Conservation (phyloP, 2,329 filamentous ascomycete genomes). For the Trichoderma hamatum region DNA sequence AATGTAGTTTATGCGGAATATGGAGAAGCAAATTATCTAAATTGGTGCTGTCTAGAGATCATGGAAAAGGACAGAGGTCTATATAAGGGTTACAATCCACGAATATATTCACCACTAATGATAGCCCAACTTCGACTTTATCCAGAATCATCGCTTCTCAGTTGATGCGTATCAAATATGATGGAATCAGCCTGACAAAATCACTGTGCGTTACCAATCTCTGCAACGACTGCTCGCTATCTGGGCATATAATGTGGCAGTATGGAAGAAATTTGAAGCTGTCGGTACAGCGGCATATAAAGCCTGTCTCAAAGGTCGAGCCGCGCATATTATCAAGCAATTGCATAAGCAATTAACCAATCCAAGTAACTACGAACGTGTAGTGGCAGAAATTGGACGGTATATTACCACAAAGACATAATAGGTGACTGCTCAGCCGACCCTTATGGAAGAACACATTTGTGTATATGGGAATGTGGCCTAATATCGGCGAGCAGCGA, state of each 20-base stretch:
- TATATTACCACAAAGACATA: too few relatives aligned
- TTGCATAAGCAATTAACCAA: too few relatives aligned
- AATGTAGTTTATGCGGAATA: neutral
- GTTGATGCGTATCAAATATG: neutral
- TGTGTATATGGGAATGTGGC: too few relatives aligned
- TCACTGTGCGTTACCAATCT: constrained; percentile 27
- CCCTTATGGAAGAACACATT: too few relatives aligned
- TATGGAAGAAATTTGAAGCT: neutral
- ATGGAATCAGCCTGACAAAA: neutral
- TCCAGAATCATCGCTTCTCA: neutral
- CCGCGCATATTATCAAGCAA: too few relatives aligned
- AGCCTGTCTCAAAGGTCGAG: neutral
- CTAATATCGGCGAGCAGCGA: too few relatives aligned
- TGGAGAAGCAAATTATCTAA: neutral
- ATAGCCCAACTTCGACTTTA: neutral
- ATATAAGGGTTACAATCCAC: neutral
- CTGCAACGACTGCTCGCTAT: constrained; percentile 27
- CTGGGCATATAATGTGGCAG: neutral
- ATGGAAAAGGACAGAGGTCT: neutral
- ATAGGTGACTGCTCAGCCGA: too few relatives aligned
- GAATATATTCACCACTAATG: neutral
- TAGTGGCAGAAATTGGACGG: too few relatives aligned
- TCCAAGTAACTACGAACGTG: too few relatives aligned
- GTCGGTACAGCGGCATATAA: neutral
- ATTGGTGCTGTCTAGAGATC: neutral